A percentile compares a stretch with the other conserved stretches of the same genome.
phyloP scores from a whole-genome alignment of 2,329 filamentous ascomycete species.

The Fusarium circinatum region DNA sequence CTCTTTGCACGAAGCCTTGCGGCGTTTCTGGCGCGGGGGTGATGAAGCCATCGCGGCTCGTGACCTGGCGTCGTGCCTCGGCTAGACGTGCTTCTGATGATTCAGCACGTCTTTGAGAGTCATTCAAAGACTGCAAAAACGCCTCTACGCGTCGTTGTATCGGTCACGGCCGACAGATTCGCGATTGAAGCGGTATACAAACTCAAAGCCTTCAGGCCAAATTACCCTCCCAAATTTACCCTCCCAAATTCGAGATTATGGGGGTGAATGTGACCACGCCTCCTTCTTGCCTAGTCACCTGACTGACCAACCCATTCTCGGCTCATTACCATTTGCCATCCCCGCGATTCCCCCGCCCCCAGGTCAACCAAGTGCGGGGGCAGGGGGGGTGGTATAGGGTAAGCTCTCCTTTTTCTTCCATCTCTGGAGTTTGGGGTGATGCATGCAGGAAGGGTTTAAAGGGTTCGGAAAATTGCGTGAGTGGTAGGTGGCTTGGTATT shows the following conservation, averaged over 20 bases:
- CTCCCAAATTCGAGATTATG: conserved; percentile 35
- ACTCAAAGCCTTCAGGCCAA: conserved; percentile 1
- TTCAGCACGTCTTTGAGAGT: background rate
- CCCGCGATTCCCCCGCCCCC: conserved; percentile 34
- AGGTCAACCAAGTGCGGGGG: conserved; percentile 27
- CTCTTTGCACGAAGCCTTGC: conserved; percentile 46
- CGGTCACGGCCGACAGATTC: background rate
- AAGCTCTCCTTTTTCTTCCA: background rate
- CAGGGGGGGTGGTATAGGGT: conserved; percentile 6
- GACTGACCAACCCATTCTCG: conserved; percentile 30
- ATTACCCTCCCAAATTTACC: conserved; percentile 15
- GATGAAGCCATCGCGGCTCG: conserved; percentile 42
- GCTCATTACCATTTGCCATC: conserved; percentile 18
- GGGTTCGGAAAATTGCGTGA: background rate
- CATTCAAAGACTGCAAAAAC: background rate
- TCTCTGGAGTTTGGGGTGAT: background rate
- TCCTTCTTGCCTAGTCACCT: conserved; percentile 31
- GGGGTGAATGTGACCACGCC: conserved; percentile 27
- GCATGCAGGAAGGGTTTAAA: background rate
- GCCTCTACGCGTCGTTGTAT: background rate
- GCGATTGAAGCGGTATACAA: conserved; percentile 6
- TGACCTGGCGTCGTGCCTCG: conserved; percentile 13
- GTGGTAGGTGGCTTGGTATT: background rate
- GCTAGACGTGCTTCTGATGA: conserved; percentile 7
- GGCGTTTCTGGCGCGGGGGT: conserved; percentile 45